Conservation (phyloP, 2,329 filamentous ascomycete genomes). For the Fusarium continuum region DNA sequence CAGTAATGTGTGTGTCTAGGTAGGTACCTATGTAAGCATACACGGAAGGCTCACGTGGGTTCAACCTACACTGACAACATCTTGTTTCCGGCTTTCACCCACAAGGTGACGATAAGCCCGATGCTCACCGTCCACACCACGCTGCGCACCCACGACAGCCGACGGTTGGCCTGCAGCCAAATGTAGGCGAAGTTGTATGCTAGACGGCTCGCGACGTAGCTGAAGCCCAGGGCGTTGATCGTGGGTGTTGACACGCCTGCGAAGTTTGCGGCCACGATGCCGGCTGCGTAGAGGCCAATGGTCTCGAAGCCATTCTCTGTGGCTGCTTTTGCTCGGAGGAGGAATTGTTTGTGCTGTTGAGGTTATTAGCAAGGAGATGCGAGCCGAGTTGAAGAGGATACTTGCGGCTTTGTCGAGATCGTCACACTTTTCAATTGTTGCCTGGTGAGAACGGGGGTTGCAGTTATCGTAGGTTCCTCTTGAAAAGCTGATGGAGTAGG, state of each 20-base stretch:
- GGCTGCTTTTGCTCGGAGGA: conserved; percentile 63
- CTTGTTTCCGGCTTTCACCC: conserved; percentile 52
- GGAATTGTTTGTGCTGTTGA: conserved; percentile 60
- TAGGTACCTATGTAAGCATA: background rate
- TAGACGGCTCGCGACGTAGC: conserved; percentile 53
- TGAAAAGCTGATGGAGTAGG: conserved; percentile 45
- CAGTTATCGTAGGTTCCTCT: conserved; percentile 50
- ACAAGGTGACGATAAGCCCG: conserved; percentile 49
- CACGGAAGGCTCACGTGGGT: background rate
- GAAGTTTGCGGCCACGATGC: conserved; percentile 57
- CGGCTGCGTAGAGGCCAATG: conserved; percentile 54
- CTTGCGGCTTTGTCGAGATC: conserved; percentile 45
- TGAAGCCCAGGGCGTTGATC: conserved; percentile 53
- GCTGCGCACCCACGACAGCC: conserved; percentile 50
- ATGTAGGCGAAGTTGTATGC: conserved; percentile 57
- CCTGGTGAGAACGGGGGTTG: conserved; percentile 50
- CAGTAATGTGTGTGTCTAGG: background rate
- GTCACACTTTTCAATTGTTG: conserved; percentile 46
- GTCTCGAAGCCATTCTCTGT: conserved; percentile 56
- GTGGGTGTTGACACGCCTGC: conserved; percentile 49
- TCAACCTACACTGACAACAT: conserved; percentile 17
- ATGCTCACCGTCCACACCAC: conserved; percentile 51
- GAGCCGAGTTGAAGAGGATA: background rate
- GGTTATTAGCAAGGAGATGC: background rate
- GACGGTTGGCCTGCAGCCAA: conserved; percentile 53